Evolutionary conservation across 2,329 filamentous ascomycete species (phyloP).

Genomic region (Colletotrichum eleusines): DNA sequence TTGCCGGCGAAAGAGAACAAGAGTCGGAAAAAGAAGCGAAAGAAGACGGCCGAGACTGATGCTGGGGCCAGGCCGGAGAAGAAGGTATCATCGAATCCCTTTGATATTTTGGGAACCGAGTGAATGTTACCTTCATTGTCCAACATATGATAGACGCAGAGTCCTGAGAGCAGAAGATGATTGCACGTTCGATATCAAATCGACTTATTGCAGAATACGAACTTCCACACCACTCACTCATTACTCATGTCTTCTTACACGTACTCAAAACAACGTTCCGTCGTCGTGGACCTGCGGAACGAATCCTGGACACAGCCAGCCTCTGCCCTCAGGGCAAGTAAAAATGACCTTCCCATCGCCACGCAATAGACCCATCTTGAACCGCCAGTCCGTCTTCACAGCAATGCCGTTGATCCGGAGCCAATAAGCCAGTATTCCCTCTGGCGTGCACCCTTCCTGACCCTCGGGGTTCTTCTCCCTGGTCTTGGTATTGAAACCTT

Average conservation of each 20-base stretch:
- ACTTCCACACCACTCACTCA: neutral
- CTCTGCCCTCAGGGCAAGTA: slow-evolving; percentile 41
- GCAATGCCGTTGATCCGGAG: slow-evolving; percentile 42
- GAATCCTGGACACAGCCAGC: slow-evolving; percentile 39
- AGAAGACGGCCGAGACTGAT: slow-evolving; percentile 12
- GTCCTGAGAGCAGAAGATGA: neutral
- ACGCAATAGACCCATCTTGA: slow-evolving; percentile 42
- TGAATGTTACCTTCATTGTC: neutral
- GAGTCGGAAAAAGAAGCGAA: slow-evolving; percentile 31
- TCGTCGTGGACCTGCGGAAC: slow-evolving; percentile 37
- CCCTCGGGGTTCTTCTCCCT: slow-evolving; percentile 33
- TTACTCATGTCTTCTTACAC: neutral
- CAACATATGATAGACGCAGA: neutral
- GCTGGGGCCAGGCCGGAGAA: slow-evolving; percentile 14
- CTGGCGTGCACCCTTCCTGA: slow-evolving; percentile 42
- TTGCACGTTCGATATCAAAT: neutral
- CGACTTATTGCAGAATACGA: neutral
- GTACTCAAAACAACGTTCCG: slow-evolving; percentile 32
- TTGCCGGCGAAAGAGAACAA: slow-evolving; percentile 38
- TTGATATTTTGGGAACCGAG: slow-evolving; percentile 31
- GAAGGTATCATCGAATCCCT: slow-evolving; percentile 34
- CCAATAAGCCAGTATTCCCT: slow-evolving; percentile 42
- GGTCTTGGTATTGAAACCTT: slow-evolving; percentile 41
- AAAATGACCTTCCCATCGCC: slow-evolving; percentile 40
- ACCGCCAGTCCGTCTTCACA: slow-evolving; percentile 44